These are phyloP conservation scores for Lenwebbia sp. DNA, from an alignment of 345 rosid species.

Conservation along the genomic window DNA sequence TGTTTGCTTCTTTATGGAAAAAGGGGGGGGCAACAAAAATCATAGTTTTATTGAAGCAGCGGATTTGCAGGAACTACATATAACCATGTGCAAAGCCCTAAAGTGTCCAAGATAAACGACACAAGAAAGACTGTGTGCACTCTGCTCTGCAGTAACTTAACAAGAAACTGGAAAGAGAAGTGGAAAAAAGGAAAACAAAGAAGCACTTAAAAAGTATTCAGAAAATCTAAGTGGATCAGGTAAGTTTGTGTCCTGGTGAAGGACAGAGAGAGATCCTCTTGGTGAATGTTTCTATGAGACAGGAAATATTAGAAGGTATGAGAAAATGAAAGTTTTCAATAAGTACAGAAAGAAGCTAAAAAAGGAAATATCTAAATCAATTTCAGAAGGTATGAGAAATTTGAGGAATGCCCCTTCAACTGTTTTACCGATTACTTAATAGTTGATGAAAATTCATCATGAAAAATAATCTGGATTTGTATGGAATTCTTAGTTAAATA, in stretches of 20 bases:
- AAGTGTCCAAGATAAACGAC: not conserved
- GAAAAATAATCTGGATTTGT: not conserved
- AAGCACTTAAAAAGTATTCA: not conserved
- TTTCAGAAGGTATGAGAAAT: not conserved
- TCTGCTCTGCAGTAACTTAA: not conserved
- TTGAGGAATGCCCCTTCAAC: not conserved
- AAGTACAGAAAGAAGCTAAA: no score
- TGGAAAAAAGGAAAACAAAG: not conserved
- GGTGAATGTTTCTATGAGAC: not conserved
- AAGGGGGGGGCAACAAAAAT: not conserved
- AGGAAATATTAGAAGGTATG: not conserved
- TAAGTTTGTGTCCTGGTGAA: not conserved
- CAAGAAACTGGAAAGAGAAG: not conserved
- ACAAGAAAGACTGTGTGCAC: not conserved
- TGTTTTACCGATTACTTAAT: not conserved
- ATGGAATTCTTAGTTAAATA: not conserved
- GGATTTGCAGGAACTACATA: not conserved
- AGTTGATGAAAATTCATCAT: not conserved
- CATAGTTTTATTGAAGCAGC: not conserved
- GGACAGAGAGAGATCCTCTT: not conserved
- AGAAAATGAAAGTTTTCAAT: not conserved
- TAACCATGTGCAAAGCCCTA: not conserved
- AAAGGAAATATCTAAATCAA: no score
- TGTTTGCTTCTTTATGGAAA: not conserved
- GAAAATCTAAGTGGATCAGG: not conserved